Conservation (phyloP, 352 stramenopile species). For the Phytophthora syringae region DNA sequence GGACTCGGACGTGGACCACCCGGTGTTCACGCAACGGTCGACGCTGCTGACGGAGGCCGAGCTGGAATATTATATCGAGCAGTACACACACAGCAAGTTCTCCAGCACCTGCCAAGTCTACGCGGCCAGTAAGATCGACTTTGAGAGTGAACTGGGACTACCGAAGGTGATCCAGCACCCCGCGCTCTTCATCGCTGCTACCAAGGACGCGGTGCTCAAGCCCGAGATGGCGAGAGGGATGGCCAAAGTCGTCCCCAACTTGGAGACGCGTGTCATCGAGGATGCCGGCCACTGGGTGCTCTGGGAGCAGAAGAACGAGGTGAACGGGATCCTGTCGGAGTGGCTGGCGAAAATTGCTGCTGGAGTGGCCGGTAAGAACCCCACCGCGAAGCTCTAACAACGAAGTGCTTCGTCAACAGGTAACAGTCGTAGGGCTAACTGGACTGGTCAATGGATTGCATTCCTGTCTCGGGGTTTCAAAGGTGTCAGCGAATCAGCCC, state of each 20-base stretch:
- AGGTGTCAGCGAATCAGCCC: constrained; percentile 32
- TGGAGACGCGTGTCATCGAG: constrained; percentile 40
- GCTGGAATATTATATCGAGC: constrained; percentile 52
- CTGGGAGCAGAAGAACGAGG: constrained; percentile 51
- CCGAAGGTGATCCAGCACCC: constrained; percentile 41
- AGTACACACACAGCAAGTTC: constrained; percentile 52
- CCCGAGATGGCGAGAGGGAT: constrained; percentile 50
- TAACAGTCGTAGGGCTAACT: too few relatives aligned
- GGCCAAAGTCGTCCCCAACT: constrained; percentile 46
- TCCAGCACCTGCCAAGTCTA: constrained; percentile 45
- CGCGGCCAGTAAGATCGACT: constrained; percentile 50
- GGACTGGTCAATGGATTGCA: constrained; percentile 35
- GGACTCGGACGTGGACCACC: constrained; percentile 31
- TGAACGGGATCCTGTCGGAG: constrained; percentile 45
- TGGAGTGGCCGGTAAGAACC: neutral
- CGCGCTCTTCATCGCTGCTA: constrained; percentile 51
- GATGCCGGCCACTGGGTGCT: constrained; percentile 54
- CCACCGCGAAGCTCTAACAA: constrained; percentile 20
- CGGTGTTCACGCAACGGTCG: constrained; percentile 45
- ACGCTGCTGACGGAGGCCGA: constrained; percentile 50
- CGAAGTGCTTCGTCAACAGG: neutral
- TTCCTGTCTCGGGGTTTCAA: constrained; percentile 21
- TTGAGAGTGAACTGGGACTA: constrained; percentile 41
- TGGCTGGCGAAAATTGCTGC: constrained; percentile 34
- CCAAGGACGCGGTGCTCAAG: constrained; percentile 52